phyloP scores from a whole-genome alignment of 2,329 filamentous ascomycete species.

The Triangularia setosa region DNA sequence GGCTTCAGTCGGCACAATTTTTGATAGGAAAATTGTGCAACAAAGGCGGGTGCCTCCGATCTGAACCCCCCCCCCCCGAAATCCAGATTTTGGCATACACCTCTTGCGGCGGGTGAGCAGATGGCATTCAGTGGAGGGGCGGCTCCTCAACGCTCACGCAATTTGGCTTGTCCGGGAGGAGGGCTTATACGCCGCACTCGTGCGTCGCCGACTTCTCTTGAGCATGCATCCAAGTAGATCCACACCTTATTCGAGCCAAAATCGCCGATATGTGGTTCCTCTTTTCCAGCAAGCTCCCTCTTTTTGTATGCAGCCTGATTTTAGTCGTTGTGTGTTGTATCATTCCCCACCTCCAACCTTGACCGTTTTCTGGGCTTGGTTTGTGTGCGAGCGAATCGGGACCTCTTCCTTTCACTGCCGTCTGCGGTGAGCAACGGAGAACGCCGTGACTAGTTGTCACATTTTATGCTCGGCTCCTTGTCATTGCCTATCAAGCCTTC shows the following conservation, averaged over 20 bases:
- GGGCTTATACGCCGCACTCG: background rate
- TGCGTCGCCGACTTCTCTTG: constrained; percentile 2
- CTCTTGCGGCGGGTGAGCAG: background rate
- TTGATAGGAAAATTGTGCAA: background rate
- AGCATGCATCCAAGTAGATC: background rate
- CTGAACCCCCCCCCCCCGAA: background rate
- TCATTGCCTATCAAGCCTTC: background rate
- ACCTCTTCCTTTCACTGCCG: background rate
- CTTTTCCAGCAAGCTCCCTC: background rate
- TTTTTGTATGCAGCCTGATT: background rate
- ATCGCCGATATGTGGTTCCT: background rate
- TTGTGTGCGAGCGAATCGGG: background rate
- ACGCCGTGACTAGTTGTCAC: background rate
- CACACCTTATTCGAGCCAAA: background rate
- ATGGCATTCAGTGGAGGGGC: background rate
- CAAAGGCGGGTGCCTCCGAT: background rate
- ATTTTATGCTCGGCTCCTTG: background rate
- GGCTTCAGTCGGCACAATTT: background rate
- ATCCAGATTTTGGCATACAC: background rate
- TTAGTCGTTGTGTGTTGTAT: background rate
- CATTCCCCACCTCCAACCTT: background rate
- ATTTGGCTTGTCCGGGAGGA: background rate
- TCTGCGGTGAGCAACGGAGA: background rate
- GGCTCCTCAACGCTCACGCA: background rate
- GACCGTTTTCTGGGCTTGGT: background rate